Conservation (phyloP, 176 grass and related monocot genomes). For the Dactylis glomerata region DNA sequence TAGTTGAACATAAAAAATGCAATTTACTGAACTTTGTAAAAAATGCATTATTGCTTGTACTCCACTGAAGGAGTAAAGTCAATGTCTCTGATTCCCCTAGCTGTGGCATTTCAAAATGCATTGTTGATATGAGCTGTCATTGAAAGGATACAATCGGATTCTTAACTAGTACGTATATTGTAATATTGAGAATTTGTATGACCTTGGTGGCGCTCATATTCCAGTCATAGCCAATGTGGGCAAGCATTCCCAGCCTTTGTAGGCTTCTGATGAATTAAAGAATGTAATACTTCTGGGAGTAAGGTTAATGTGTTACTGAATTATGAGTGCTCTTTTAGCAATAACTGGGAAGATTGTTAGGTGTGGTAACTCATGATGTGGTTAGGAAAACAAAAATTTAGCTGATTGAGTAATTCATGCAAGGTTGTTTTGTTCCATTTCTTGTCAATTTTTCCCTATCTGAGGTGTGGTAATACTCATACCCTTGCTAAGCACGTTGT, state of each 20-base stretch:
- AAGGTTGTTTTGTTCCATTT: background rate
- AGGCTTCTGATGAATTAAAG: background rate
- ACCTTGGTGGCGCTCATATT: background rate
- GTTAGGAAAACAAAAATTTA: background rate
- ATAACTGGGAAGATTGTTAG: no score
- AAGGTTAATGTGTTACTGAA: background rate
- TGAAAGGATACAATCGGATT: constrained; percentile 1
- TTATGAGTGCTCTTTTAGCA: background rate
- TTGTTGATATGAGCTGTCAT: background rate
- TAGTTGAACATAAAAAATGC: no score
- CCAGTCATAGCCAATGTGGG: background rate
- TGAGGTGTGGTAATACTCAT: background rate
- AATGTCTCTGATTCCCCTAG: no score
- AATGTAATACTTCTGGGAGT: no score
- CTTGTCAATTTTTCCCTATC: background rate
- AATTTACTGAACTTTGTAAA: no score
- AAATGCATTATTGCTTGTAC: no score
- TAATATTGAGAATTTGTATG: background rate
- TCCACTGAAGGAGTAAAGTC: no score
- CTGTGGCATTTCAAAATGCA: background rate
- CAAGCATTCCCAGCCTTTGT: background rate
- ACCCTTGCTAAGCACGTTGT: no score
- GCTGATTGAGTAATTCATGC: background rate
- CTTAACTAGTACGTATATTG: background rate
- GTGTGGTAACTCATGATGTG: no score